phyloP scores from a whole-genome alignment of 768 basidiomycete genomes.

The Kwoniella dendrophila region DNA sequence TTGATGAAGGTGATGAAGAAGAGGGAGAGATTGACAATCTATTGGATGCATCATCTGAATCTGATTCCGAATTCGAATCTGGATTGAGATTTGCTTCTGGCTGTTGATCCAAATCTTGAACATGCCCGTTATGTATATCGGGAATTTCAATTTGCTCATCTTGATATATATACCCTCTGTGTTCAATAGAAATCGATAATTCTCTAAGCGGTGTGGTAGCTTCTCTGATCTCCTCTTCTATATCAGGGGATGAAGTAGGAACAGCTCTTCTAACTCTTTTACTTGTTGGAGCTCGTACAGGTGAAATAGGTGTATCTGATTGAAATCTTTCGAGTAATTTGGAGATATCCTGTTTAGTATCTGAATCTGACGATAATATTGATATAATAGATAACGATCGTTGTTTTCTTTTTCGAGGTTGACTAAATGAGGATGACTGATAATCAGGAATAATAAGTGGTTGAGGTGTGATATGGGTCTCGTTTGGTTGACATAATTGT shows the following conservation, averaged over 20 bases:
- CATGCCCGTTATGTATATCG: too few relatives aligned
- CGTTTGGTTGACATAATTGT: background rate
- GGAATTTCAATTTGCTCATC: too few relatives aligned
- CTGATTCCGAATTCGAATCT: too few relatives aligned
- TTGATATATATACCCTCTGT: background rate
- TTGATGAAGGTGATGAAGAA: too few relatives aligned
- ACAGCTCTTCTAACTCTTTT: conserved; percentile 3
- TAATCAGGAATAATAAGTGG: background rate
- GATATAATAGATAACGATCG: background rate
- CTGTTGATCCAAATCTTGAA: too few relatives aligned
- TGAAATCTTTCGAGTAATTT: background rate
- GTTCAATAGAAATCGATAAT: background rate
- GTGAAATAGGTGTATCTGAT: background rate
- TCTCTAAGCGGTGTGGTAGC: background rate
- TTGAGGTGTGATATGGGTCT: background rate
- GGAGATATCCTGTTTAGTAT: background rate
- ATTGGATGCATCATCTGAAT: too few relatives aligned
- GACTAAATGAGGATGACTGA: background rate
- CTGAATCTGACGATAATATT: background rate
- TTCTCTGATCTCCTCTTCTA: background rate
- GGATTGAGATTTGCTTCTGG: too few relatives aligned
- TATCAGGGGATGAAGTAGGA: background rate
- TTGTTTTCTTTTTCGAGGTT: background rate
- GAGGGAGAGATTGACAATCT: too few relatives aligned
- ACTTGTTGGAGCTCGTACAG: background rate